These are phyloP conservation scores for Volutella citrinella DNA, from an alignment of 2,329 filamentous ascomycete species.

Conservation along the genomic window DNA sequence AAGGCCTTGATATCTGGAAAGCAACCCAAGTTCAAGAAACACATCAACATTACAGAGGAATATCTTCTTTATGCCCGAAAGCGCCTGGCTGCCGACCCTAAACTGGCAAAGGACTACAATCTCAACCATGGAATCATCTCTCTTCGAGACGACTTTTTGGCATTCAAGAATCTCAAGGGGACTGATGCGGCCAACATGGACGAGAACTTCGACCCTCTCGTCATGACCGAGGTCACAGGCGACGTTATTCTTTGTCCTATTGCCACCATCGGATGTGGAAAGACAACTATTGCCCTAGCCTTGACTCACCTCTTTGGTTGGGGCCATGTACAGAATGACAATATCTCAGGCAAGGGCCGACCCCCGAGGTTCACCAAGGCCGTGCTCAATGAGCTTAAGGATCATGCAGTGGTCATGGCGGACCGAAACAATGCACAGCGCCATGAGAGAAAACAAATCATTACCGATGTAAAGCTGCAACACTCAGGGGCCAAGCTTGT, in stretches of 20 bases:
- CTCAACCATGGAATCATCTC: slow-evolving; percentile 93
- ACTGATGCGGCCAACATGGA: slow-evolving; percentile 82
- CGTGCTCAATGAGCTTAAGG: slow-evolving; percentile 62
- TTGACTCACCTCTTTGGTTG: slow-evolving; percentile 81
- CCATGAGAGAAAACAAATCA: slow-evolving; percentile 83
- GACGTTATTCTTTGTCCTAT: slow-evolving; percentile 85
- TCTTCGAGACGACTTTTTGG: slow-evolving; percentile 83
- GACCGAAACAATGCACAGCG: slow-evolving; percentile 93
- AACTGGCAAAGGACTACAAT: slow-evolving; percentile 69
- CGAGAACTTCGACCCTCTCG: slow-evolving; percentile 42
- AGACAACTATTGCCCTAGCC: slow-evolving; percentile 86
- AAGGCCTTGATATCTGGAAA: slow-evolving; percentile 79
- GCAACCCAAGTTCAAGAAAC: slow-evolving; percentile 78
- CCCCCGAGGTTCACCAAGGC: slow-evolving; percentile 74
- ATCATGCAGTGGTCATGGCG: slow-evolving; percentile 73
- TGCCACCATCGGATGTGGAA: slow-evolving; percentile 92
- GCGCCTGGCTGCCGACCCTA: slow-evolving; percentile 66
- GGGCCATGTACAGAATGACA: slow-evolving; percentile 96
- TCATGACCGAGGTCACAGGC: slow-evolving; percentile 53
- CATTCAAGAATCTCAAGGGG: slow-evolving; percentile 79
- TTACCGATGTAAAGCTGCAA: slow-evolving; percentile 68
- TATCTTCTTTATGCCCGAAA: slow-evolving; percentile 80
- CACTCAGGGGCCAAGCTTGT: slow-evolving; percentile 69
- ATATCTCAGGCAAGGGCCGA: slow-evolving; percentile 77
- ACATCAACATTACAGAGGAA: slow-evolving; percentile 83